phyloP scores from a whole-genome alignment of 2,329 filamentous ascomycete species.

The Aureobasidium subglaciale region DNA sequence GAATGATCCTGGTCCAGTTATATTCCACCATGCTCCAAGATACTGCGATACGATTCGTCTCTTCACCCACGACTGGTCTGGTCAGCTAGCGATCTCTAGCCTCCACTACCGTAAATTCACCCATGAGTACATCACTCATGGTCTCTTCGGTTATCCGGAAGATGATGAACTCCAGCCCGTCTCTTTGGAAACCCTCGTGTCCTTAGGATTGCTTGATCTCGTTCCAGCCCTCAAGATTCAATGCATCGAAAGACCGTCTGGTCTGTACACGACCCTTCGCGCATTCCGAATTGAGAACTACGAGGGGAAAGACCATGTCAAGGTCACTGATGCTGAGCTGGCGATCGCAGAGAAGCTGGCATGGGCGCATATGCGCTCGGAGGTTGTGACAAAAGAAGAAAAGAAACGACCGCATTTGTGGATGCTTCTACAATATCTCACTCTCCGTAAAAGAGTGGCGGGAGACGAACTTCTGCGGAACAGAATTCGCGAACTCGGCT shows the following conservation, averaged over 20 bases:
- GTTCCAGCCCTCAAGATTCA: neutral
- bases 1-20: neutral
- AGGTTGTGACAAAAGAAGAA: neutral
- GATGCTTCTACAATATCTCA: neutral
- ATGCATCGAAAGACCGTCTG: neutral
- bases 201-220: neutral
- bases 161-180: neutral
- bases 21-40: neutral
- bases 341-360: neutral
- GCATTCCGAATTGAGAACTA: neutral
- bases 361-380: neutral
- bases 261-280: neutral
- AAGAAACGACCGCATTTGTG: neutral
- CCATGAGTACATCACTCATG: constrained; percentile 8
- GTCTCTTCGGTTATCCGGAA: neutral
- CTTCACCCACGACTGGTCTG: neutral
- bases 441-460: neutral
- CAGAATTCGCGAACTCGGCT: neutral
- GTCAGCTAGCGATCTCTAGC: neutral
- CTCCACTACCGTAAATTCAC: neutral
- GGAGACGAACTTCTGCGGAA: neutral
- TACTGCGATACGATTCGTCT: neutral
- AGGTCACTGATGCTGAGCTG: neutral
- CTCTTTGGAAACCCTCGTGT: neutral
- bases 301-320: neutral